phyloP scores from a whole-genome alignment of 2,329 filamentous ascomycete genomes.

The Lachnellula cervina region DNA sequence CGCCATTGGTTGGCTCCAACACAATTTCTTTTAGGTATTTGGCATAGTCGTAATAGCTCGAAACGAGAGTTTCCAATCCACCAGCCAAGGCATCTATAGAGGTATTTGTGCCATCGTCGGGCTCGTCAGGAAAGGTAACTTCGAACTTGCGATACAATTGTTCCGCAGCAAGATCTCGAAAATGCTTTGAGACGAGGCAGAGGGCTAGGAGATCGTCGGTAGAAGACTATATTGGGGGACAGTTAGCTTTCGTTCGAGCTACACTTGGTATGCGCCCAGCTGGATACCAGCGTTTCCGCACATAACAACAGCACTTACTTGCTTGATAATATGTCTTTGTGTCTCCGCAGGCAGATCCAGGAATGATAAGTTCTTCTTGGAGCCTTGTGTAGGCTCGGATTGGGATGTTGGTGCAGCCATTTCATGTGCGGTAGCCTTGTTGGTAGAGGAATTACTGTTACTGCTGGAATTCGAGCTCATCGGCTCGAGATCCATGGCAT shows the following conservation, averaged over 20 bases:
- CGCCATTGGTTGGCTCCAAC: conserved; percentile 51
- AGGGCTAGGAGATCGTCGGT: conserved; percentile 51
- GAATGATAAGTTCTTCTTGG: conserved; percentile 7
- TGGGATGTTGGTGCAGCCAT: not conserved
- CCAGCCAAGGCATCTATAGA: conserved; percentile 53
- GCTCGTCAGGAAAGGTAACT: conserved; percentile 56
- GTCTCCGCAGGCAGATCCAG: conserved; percentile 31
- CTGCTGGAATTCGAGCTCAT: not conserved
- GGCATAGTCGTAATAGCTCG: conserved; percentile 60
- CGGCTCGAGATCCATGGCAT: conserved; percentile 17
- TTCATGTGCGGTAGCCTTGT: not conserved
- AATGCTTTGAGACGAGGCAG: conserved; percentile 52
- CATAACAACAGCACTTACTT: conserved; percentile 24
- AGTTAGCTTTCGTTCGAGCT: not conserved
- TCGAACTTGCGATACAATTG: conserved; percentile 56
- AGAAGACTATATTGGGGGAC: conserved; percentile 38
- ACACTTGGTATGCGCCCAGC: not conserved
- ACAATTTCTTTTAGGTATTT: conserved; percentile 51
- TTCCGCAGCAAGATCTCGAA: conserved; percentile 52
- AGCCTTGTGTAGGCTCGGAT: not conserved
- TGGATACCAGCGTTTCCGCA: not conserved
- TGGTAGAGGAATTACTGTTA: not conserved
- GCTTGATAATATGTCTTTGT: conserved; percentile 29
- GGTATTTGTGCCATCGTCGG: conserved; percentile 44
- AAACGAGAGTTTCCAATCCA: conserved; percentile 56